Conservation (phyloP, 2,329 filamentous ascomycete species). For the Fusarium nodosum region DNA sequence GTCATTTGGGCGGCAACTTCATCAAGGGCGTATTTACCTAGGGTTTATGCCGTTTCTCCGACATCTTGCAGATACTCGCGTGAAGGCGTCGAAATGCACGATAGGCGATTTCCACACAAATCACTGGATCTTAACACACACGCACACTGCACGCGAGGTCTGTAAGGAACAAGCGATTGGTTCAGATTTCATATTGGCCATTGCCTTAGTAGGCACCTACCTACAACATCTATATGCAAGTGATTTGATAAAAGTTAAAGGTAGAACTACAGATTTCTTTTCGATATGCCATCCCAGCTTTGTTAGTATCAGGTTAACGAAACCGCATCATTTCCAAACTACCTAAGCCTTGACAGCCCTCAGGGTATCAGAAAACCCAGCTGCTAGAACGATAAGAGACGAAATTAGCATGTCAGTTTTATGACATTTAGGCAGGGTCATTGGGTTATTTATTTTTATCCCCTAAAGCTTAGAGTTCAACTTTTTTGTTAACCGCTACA, state of each 20-base stretch:
- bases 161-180: background rate
- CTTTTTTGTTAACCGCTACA: background rate
- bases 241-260: background rate
- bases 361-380: too few relatives aligned
- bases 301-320: background rate
- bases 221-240: background rate
- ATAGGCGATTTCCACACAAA: conserved; percentile 9
- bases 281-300: background rate
- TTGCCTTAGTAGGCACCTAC: background rate
- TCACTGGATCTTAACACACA: background rate
- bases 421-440: background rate
- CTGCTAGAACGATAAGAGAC: background rate
- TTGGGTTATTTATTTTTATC: background rate
- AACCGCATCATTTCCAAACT: background rate
- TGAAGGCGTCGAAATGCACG: conserved; percentile 9
- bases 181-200: background rate
- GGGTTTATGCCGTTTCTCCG: conserved; percentile 36
- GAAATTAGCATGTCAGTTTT: background rate
- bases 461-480: background rate
- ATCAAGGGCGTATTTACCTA: conserved; percentile 30
- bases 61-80: conserved; percentile 14
- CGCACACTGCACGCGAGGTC: background rate
- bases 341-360: background rate
- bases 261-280: background rate
- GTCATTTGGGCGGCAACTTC: conserved; percentile 8